Base-by-base conservation (phyloP, 2,329 filamentous ascomycete species). In the Hymenoscyphus albidus region DNA sequence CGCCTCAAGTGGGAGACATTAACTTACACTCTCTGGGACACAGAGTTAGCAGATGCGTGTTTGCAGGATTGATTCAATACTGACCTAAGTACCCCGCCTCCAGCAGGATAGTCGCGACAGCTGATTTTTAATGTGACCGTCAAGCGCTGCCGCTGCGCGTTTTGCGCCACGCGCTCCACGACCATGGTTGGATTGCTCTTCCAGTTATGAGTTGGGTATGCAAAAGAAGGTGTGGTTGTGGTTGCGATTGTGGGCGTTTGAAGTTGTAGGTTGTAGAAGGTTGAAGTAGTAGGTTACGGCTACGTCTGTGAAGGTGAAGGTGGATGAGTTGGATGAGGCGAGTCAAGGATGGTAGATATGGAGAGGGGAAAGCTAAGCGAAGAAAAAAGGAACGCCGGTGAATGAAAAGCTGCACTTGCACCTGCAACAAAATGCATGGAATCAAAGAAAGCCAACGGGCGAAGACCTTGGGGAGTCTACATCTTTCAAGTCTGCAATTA, bases 71-170 rank as follows among this genome's bases (percentile, higher is more conserved):
- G 42, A 48, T 48, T 7, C 18, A 18, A 48, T n/a, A 87, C 76
- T 99, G 95, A 80, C 95, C 87, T 18, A 98, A 80, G 6, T 18
- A 85, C 89, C 5, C 85, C 91, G 18, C 88, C 93, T 95, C 80
- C 97, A 92, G 73, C 94, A 92, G 12, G 93, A 96, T 76, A 76
- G 48, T 76, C 74, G 32, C 71, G 70, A 64, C 74, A 72, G 10
- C 75, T 74, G 12, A 74, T 75, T 22, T 71, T 71, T 5, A 76
- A 68, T 0, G 74, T 70, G 3, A 65, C 73, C 0, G 71, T 73
- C 44, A 75, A 63, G 2, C 63, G 65, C 48, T 76, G 73, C 3
- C 62, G 59, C 48, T 75, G 73, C 4, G 69, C 69, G 48, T 68
- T 65, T 5, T 18, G 5, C 42, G 16, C 42, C 2, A 18, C n/a